Base-by-base conservation (phyloP, 495 filamentous ascomycete species). In the Echria macrotheca region DNA sequence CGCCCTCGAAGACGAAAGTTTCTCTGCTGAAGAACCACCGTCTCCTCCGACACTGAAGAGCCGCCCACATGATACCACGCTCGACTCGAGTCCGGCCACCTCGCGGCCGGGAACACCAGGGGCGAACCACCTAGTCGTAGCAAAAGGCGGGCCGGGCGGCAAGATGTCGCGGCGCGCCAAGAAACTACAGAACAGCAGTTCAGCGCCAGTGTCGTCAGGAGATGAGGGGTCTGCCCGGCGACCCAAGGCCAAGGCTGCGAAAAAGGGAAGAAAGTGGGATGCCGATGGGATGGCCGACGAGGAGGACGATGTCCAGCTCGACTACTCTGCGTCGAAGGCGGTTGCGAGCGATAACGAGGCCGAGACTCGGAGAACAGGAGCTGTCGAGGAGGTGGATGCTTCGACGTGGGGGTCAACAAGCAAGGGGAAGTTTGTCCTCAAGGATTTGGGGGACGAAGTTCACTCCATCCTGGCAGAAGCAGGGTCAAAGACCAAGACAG, bases 381-480 rank as follows among this genome's bases (percentile, higher is more conserved):
- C 77, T 19, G 69, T 90, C 18, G 87, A 93, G 55, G 78, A 79
- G 26, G 81, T 97, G 17, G 80, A 86, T 44, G 77, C 83, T 29
- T 83, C 83, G 9, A 78, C 85, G 15, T 93, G 87, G 87, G 93
- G 93, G 14, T 86, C 76, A 15, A 82, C 81, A 53, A 94, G 89
- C 5, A 90, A 89, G 67, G 93, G 93, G 5, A 84, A 96, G 54
- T 97, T 96, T 50, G 86, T 97, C 25, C 71, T 98, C 57, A 96
- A 85, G 56, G 93, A 98, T 57, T 66, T 98, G 41, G 93, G 89
- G 43, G 87, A 93, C 49, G 87, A 97, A 63, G 87, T 96, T n/a
- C 82, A 95, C 51, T 85, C 84, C 9, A 95, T 97, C 41, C 73
- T 96, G 26, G 78, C 82, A 33, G 83, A 85, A 5, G 81, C 85